Percentiles rank a stretch among this genome's conserved stretches.
Conservation (phyloP, 495 filamentous ascomycete species). For the Bathelium albidoporum region DNA sequence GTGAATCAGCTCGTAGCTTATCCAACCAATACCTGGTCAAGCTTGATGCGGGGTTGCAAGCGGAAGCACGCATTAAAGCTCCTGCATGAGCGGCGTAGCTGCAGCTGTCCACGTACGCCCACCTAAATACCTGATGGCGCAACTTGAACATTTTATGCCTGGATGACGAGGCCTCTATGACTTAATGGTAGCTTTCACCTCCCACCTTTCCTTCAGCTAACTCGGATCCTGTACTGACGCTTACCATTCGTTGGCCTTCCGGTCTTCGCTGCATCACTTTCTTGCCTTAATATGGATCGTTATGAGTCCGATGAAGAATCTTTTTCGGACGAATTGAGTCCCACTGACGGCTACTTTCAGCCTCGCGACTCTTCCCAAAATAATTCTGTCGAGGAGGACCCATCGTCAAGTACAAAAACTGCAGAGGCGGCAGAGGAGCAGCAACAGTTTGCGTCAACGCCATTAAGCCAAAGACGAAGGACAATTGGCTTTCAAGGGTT, state of each 20-base stretch:
- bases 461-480: not conserved
- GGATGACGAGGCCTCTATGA: not conserved
- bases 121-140: not conserved
- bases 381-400: not conserved
- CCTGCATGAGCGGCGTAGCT: not conserved
- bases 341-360: not conserved
- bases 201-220: not conserved
- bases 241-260: not conserved
- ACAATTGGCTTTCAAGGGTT: not conserved
- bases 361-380: not conserved
- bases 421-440: not conserved
- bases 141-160: not conserved
- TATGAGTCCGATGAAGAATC: not conserved
- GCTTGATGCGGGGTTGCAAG: not conserved
- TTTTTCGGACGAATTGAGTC: not conserved
- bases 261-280: not conserved
- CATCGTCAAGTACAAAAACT: not conserved
- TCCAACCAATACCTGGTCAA: not conserved
- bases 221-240: not conserved
- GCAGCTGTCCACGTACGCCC: constrained; percentile 1
- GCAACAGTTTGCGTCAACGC: not conserved
- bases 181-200: not conserved
- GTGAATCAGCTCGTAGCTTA: not conserved
- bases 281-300: not conserved
- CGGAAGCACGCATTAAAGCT: not conserved